Base-by-base conservation (phyloP, 129 eudicot genomes). In the Cynara cardunculus region DNA sequence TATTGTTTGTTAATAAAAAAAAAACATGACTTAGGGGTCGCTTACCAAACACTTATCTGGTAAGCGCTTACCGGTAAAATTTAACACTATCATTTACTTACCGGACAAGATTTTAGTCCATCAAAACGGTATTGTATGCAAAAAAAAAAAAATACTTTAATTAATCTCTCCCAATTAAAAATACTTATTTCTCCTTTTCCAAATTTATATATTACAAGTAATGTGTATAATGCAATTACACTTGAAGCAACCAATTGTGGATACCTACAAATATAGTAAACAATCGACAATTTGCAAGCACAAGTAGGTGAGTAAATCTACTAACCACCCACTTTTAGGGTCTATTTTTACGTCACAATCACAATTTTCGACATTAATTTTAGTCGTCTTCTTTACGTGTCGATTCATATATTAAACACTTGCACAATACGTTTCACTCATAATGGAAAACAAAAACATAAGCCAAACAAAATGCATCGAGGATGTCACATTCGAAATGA, bases 271-370 rank as follows among this genome's bases (percentile, higher is more conserved):
- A 41, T 44, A 67, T 68, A 75, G 85, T 82, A 82, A 75, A 81
- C 24, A 67, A 70, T 69, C 78, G 59, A 37, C 86, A 76, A 77
- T 59, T n/a, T 27, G 77, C 39, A 70, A 56, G 19, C 66, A 82
- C 78, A 76, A 82, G 86, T 82, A 69, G 86, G 86, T 76, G 68
- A 56, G 69, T 39, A 76, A 76, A 82, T 39, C 77, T 70, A 82
- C 82, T 78, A 76, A 82, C 81, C 73, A 76, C 86, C 73, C 73
- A 82, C 80, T 82, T 82, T 53, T 25, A 69, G 21, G 39, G 62
- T 69, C 56, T 46, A 67, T 75, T 68, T 76, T 80, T 68, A 75
- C 77, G 71, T 75, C 81, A 82, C 81, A 75, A 53, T 75, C 75
- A 68, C 71, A 75, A 30, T 27, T 56, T 76, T 76, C 26, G 72